A percentile compares a stretch with the other conserved stretches of the same genome.
These are phyloP conservation scores for Huntiella abstrusa DNA, from an alignment of 2,329 filamentous ascomycete genomes.

Conservation along the genomic window DNA sequence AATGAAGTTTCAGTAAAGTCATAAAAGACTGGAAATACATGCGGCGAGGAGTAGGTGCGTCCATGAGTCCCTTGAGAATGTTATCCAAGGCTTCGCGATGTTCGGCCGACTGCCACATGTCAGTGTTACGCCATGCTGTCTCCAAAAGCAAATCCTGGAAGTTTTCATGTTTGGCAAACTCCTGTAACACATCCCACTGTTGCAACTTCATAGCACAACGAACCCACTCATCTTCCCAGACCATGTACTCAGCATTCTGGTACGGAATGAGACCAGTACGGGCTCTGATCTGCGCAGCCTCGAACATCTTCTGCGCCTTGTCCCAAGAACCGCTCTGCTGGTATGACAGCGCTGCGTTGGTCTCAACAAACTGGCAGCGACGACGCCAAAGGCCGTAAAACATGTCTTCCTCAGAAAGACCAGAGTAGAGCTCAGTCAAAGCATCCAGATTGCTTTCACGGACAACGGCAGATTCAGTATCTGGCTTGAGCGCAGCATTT, in stretches of 20 bases:
- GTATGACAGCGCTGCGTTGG: conserved; percentile 88
- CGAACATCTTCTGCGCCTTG: conserved; percentile 92
- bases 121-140: conserved; percentile 85
- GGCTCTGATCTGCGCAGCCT: conserved; percentile 91
- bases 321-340: conserved; percentile 99
- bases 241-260: conserved; percentile 90
- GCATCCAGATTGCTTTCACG: conserved; percentile 92
- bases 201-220: conserved; percentile 94
- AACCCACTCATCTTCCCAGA: conserved; percentile 99
- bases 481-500: conserved; percentile 65
- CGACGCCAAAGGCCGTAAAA: conserved; percentile 97
- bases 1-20: conserved; percentile 79
- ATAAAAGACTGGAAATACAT: conserved; percentile 99
- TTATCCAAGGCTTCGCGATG: conserved; percentile 79
- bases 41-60: conserved; percentile 81
- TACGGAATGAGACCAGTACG: conserved; percentile 91
- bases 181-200: conserved; percentile 94
- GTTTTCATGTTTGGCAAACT: conserved; percentile 98
- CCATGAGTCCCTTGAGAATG: conserved; percentile 92
- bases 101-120: conserved; percentile 78
- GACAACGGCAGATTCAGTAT: conserved; percentile 65
- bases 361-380: conserved; percentile 90
- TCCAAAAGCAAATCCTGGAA: conserved; percentile 91
- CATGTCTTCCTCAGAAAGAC: conserved; percentile 82
- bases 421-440: conserved; percentile 79